These are phyloP conservation scores for Aurifilum marmelostoma DNA, from an alignment of 2,329 filamentous ascomycete species.

Conservation along the genomic window DNA sequence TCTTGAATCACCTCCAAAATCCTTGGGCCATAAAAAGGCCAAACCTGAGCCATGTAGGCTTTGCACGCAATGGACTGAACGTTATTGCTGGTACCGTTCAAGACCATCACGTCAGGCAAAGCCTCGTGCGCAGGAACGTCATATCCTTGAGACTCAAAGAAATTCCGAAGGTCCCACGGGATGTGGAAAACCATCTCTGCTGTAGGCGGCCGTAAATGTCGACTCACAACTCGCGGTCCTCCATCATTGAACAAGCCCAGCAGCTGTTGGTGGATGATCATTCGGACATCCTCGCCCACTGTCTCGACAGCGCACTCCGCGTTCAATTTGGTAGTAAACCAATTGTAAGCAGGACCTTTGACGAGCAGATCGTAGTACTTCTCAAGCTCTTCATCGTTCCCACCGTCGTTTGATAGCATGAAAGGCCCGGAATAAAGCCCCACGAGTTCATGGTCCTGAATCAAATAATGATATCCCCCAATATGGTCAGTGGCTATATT, in stretches of 20 bases:
- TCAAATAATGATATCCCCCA: too few relatives aligned
- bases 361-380: background rate
- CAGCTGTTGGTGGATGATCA: slow-evolving; percentile 4
- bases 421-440: too few relatives aligned
- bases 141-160: slow-evolving; percentile 11
- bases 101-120: slow-evolving; percentile 1
- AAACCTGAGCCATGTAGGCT: slow-evolving; percentile 9
- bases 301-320: slow-evolving; percentile 2
- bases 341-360: slow-evolving; percentile 10
- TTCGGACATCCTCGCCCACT: slow-evolving; percentile 1
- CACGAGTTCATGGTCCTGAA: too few relatives aligned
- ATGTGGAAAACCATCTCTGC: slow-evolving; percentile 9
- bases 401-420: too few relatives aligned
- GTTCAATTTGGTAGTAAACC: background rate
- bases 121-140: background rate
- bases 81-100: slow-evolving; percentile 13
- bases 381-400: background rate
- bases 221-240: background rate
- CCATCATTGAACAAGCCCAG: background rate
- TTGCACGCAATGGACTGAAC: background rate
- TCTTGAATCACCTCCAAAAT: background rate
- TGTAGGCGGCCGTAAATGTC: background rate
- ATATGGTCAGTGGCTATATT: too few relatives aligned
- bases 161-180: background rate
- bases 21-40: slow-evolving; percentile 12